Percentiles rank a stretch among this genome's conserved stretches.
phyloP scores from a whole-genome alignment of 805 yeast species.

The Yarrowia deformans region DNA sequence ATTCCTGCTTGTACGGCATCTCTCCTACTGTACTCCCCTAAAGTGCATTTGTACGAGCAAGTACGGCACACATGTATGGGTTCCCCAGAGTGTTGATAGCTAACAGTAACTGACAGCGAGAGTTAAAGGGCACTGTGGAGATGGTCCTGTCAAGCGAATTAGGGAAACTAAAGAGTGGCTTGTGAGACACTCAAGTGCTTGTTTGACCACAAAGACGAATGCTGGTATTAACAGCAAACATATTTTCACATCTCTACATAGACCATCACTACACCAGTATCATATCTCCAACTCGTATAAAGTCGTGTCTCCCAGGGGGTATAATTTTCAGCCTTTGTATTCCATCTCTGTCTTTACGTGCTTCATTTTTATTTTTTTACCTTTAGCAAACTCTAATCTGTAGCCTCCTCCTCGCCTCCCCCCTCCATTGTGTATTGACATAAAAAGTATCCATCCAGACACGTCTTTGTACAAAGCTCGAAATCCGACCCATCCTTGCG shows the following conservation, averaged over 20 bases:
- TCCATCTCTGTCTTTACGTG: background rate
- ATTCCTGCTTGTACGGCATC: too few relatives aligned
- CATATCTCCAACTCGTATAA: too few relatives aligned
- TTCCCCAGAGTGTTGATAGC: slow-evolving; percentile 19
- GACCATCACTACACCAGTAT: too few relatives aligned
- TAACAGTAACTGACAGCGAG: slow-evolving; percentile 33
- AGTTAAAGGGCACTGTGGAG: background rate
- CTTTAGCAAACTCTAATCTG: background rate
- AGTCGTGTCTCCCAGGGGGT: too few relatives aligned
- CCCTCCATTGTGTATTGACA: slow-evolving; percentile 8
- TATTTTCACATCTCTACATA: too few relatives aligned
- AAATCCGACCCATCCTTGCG: background rate
- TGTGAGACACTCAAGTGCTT: too few relatives aligned
- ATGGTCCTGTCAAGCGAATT: too few relatives aligned
- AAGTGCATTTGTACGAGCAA: too few relatives aligned
- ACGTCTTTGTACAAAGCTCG: background rate
- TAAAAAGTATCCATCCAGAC: slow-evolving; percentile 3
- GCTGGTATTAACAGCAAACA: too few relatives aligned
- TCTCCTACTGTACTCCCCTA: too few relatives aligned
- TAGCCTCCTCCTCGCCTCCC: slow-evolving; percentile 3
- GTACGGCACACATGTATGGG: slow-evolving; percentile 7
- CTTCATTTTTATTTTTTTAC: background rate
- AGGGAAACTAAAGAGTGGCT: too few relatives aligned
- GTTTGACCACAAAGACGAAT: too few relatives aligned
- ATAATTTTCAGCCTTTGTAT: background rate